Conservation (phyloP, 2,329 filamentous ascomycete species). For the Shiraia bambusicola region DNA sequence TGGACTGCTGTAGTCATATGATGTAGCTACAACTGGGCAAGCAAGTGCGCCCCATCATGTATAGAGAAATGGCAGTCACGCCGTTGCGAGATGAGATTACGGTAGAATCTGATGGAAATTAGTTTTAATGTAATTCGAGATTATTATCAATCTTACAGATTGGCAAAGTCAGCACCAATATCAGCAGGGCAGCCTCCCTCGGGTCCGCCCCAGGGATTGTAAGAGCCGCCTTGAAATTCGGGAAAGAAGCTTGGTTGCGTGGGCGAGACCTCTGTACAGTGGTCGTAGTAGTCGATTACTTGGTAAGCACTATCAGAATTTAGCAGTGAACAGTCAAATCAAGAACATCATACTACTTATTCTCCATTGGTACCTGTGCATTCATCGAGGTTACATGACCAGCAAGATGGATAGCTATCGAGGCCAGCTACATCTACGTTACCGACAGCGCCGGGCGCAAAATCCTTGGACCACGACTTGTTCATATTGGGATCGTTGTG, state of each 20-base stretch:
- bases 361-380: conserved; percentile 62
- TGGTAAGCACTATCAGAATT: conserved; percentile 51
- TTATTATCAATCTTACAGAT: conserved; percentile 43
- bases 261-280: conserved; percentile 47
- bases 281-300: conserved; percentile 51
- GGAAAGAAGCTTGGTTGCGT: conserved; percentile 58
- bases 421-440: conserved; percentile 58
- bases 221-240: conserved; percentile 62
- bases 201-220: conserved; percentile 64
- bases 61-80: conserved; percentile 61
- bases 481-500: conserved; percentile 63
- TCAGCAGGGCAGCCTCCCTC: conserved; percentile 57
- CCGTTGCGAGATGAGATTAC: conserved; percentile 62
- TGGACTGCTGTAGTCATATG: conserved; percentile 65
- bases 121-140: neutral
- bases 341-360: conserved; percentile 4
- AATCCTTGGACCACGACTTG: conserved; percentile 63
- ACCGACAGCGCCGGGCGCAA: conserved; percentile 53
- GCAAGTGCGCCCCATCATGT: conserved; percentile 66
- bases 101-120: conserved; percentile 53
- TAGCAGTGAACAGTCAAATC: neutral
- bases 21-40: conserved; percentile 59
- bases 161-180: conserved; percentile 61
- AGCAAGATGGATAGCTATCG: conserved; percentile 59
- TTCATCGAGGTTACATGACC: conserved; percentile 64